These are phyloP conservation scores for Betula pendula DNA, from an alignment of 306 rosid species.

Conservation along the genomic window DNA sequence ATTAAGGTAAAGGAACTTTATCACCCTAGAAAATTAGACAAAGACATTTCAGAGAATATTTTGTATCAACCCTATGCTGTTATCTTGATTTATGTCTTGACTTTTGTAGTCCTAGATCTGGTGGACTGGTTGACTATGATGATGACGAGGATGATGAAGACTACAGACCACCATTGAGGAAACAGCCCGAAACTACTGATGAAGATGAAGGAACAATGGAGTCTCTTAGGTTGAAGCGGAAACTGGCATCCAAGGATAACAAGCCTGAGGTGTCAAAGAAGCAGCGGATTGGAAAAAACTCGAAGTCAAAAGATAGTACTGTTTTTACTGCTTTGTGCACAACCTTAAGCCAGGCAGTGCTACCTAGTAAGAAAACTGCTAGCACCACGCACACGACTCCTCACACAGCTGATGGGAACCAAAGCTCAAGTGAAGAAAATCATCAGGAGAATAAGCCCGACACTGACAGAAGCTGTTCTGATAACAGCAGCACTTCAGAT, in stretches of 20 bases:
- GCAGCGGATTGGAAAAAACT: slow-evolving; percentile 60
- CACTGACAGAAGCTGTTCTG: slow-evolving; percentile 40
- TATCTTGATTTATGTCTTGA: slow-evolving; percentile 14
- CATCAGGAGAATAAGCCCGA: slow-evolving; percentile 40
- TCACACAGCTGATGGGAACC: slow-evolving; percentile 45
- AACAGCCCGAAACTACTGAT: slow-evolving; percentile 58
- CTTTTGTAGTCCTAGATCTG: slow-evolving; percentile 60
- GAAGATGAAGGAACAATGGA: slow-evolving; percentile 83
- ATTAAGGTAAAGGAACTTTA: slow-evolving; percentile 46
- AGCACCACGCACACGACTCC: slow-evolving; percentile 32
- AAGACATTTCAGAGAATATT: not conserved
- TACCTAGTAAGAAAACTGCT: slow-evolving; percentile 62
- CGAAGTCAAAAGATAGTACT: slow-evolving; percentile 67
- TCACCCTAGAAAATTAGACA: not conserved
- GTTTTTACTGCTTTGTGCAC: slow-evolving; percentile 76
- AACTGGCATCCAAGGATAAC: slow-evolving; percentile 56
- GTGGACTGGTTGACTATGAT: slow-evolving; percentile 89
- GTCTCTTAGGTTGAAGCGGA: slow-evolving; percentile 73
- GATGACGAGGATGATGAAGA: slow-evolving; percentile 96
- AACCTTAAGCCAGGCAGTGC: slow-evolving; percentile 74
- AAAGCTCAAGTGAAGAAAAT: slow-evolving; percentile 42
- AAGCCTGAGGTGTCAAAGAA: slow-evolving; percentile 64
- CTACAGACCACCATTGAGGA: slow-evolving; percentile 84
- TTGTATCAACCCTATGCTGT: not conserved
- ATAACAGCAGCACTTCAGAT: slow-evolving; percentile 39